Base-by-base conservation (phyloP, 805 yeast species). In the Saccharomyces eubayanus region DNA sequence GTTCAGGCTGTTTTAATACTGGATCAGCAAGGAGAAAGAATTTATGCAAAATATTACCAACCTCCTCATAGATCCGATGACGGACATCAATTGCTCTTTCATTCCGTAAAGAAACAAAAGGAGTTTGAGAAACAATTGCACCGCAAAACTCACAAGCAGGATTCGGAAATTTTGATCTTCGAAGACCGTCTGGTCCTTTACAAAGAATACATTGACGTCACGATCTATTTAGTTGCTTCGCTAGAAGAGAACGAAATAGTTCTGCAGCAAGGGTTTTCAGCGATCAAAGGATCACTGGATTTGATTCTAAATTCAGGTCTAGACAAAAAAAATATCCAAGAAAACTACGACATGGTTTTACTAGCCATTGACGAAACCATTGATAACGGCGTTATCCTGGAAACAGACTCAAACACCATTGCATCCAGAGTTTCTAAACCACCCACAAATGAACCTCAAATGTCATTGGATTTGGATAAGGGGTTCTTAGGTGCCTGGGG, bases 301-400 rank as follows among this genome's bases (percentile, higher is more conserved):
- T 82, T 88, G 55, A 78, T 91, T 50, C 75, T 91, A 56, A 79
- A 74, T 57, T 62, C 67, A 41, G 77, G 87, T 12, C 74, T 91
- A 57, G 98, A 94, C 71, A 88, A 84, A 68, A 78, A 83, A 59
- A 80, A 91, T 2, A 74, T 92, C 48, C 79, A 84, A 62, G 96
- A 88, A 59, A 81, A 85, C 67, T 94, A 85, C 67, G 99, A 94
- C 71, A 77, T 88, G 76, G 85, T 90, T 41, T 77, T 89, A 47
- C 78, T 94, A 68, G 88, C 95, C 3, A 80, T 91, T 47, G 99
- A 94, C 70, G 98, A 94, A 72, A 79, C 95, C 9, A 77, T 94
- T 50, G 99, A 94, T 67, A 96, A 91, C 67, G 99, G 98, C 45
- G 82, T 94, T 58, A 83, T 94, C 53, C 77, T 94, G 61, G 97